These are phyloP conservation scores for Vitis hybrid DNA, from an alignment of 177 flowering plant genomes.

Conservation along the genomic window DNA sequence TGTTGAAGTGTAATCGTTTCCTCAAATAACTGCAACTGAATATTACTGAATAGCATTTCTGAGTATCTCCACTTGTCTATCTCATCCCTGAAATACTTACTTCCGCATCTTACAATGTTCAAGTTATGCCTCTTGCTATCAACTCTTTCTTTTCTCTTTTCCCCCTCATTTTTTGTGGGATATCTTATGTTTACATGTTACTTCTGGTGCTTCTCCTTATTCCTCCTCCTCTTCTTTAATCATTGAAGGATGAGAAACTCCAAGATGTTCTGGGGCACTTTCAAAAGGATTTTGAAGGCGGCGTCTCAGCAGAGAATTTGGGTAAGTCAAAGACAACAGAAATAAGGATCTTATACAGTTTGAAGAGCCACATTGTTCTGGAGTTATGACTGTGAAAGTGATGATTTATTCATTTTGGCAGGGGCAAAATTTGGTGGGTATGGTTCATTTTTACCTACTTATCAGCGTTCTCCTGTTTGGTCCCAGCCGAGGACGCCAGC, in stretches of 20 bases:
- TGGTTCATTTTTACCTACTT: conserved; percentile 87
- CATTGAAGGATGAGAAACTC: conserved; percentile 72
- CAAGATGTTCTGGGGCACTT: conserved; percentile 81
- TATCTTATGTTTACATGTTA: not conserved
- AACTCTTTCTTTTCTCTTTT: not conserved
- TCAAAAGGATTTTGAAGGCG: conserved; percentile 92
- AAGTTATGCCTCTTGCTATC: not conserved
- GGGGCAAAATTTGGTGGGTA: conserved; percentile 95
- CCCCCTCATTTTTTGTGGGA: conserved; percentile 2
- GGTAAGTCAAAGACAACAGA: conserved; percentile 50
- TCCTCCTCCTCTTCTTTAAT: conserved; percentile 4
- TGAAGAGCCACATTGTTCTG: conserved; percentile 2
- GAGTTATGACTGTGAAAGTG: conserved; percentile 5
- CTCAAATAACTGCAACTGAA: not conserved
- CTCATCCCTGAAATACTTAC: not conserved
- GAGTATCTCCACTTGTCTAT: not conserved
- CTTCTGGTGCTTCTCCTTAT: not conserved
- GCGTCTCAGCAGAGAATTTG: conserved; percentile 77
- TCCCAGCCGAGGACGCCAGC: conserved; percentile 61
- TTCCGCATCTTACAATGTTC: not conserved
- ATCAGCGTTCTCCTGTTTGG: conserved; percentile 71
- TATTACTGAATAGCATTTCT: not conserved
- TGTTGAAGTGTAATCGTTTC: conserved; percentile 4
- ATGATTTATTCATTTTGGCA: conserved; percentile 27
- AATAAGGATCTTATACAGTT: not conserved